phyloP scores from a whole-genome alignment of 306 rosid species.

The Adenanthera pavonina region DNA sequence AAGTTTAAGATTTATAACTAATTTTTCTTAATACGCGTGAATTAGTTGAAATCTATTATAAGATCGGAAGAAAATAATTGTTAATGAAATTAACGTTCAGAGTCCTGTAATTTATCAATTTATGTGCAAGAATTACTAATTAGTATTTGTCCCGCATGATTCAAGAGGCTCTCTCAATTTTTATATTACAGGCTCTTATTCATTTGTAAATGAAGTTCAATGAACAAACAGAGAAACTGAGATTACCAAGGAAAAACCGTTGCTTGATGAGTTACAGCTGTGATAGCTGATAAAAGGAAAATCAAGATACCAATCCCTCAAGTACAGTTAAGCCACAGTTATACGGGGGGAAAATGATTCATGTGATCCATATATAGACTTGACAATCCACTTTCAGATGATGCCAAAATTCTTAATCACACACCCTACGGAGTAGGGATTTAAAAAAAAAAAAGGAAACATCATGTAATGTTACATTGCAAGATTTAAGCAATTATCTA shows the following conservation, averaged over 20 bases:
- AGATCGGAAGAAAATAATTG: too few relatives aligned
- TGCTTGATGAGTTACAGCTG: not conserved
- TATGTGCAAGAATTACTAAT: not conserved
- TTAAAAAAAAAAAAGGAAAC: not conserved
- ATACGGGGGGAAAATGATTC: not conserved
- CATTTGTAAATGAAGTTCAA: not conserved
- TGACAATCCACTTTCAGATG: not conserved
- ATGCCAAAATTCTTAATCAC: not conserved
- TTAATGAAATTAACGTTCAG: not conserved
- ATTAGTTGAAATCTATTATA: too few relatives aligned
- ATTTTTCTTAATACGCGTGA: too few relatives aligned
- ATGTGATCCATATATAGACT: not conserved
- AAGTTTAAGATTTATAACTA: too few relatives aligned
- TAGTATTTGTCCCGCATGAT: not conserved
- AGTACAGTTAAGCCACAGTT: not conserved
- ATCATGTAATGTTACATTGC: slow-evolving; percentile 35
- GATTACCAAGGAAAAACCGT: not conserved
- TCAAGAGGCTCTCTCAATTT: not conserved
- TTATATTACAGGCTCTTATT: not conserved
- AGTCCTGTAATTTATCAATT: not conserved
- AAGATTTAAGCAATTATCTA: slow-evolving; percentile 57
- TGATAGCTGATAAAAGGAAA: not conserved
- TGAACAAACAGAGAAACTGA: not conserved
- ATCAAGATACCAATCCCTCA: not conserved
- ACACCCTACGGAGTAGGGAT: not conserved